Evolutionary conservation across 257 asterid species (phyloP).

Genomic region (Linderniella brevidens): DNA sequence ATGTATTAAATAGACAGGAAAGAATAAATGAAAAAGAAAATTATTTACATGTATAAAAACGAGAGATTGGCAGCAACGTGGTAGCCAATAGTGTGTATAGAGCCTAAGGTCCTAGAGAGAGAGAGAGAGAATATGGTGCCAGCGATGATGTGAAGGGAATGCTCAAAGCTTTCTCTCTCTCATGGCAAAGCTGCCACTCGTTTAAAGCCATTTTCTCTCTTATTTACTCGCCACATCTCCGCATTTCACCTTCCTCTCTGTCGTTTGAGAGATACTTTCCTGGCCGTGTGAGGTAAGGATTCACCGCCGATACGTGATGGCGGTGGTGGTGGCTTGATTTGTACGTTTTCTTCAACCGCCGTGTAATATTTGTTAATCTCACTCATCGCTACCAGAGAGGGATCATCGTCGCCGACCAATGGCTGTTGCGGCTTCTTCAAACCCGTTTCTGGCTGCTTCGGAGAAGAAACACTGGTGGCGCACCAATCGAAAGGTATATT

Average conservation of each 20-base stretch:
- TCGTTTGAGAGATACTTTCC: slow-evolving; percentile 8
- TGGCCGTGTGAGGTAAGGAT: background rate
- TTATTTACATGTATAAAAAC: no score
- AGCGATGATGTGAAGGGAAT: slow-evolving; percentile 14
- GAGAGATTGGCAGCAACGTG: no score
- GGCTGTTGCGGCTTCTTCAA: slow-evolving; percentile 26
- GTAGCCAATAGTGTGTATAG: no score
- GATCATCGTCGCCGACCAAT: slow-evolving; percentile 30
- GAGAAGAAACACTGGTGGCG: slow-evolving; percentile 97
- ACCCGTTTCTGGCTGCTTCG: slow-evolving; percentile 12
- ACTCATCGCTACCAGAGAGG: slow-evolving; percentile 8
- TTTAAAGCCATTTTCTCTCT: slow-evolving; percentile 4
- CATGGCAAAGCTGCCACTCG: background rate
- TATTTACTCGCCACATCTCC: background rate
- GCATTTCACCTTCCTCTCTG: slow-evolving; percentile 7
- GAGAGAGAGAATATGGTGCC: slow-evolving; percentile 12
- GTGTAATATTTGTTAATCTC: no score
- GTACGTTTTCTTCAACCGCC: no score
- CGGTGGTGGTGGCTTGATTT: no score
- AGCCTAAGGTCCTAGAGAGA: slow-evolving; percentile 1
- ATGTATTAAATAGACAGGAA: no score
- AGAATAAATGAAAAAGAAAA: no score
- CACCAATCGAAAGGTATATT: slow-evolving; percentile 51
- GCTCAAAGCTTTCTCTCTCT: slow-evolving; percentile 13
- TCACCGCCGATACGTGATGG: background rate